Conservation (phyloP, 1,284 basidiomycete species). For the Mycosarcoma mackinlayi region DNA sequence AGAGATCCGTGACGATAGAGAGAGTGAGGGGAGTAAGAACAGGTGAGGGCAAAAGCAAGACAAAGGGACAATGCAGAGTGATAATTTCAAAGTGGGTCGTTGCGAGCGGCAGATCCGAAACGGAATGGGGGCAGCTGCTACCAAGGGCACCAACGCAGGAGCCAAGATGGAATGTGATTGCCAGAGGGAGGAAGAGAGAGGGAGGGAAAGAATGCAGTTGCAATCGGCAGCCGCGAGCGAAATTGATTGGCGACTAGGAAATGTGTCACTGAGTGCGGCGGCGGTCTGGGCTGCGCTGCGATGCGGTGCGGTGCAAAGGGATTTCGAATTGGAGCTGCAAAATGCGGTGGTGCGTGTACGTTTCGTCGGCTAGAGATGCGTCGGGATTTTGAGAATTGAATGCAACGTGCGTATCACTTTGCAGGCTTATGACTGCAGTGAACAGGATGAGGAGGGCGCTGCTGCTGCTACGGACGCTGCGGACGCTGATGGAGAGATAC, state of each 20-base stretch:
- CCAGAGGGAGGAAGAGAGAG: too few relatives aligned
- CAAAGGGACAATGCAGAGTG: constrained; percentile 24
- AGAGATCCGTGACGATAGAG: constrained; percentile 16
- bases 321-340: not conserved
- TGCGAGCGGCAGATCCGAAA: constrained; percentile 10
- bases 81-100: constrained; percentile 17
- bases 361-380: constrained; percentile 9
- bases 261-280: constrained; percentile 12
- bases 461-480: not conserved
- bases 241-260: constrained; percentile 13
- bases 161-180: constrained; percentile 20
- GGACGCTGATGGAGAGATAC: not conserved
- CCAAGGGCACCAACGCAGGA: not conserved
- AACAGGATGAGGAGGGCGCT: not conserved
- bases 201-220: constrained; percentile 6
- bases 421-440: too few relatives aligned
- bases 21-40: not conserved
- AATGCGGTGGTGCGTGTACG: constrained; percentile 6
- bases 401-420: not conserved
- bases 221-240: constrained; percentile 9
- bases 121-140: constrained; percentile 9
- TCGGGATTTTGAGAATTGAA: not conserved
- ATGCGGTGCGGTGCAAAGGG: constrained; percentile 22
- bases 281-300: constrained; percentile 18
- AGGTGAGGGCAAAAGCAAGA: not conserved